These are phyloP conservation scores for Trypanosoma avium DNA, from an alignment of 208 protist genomes.

Conservation along the genomic window DNA sequence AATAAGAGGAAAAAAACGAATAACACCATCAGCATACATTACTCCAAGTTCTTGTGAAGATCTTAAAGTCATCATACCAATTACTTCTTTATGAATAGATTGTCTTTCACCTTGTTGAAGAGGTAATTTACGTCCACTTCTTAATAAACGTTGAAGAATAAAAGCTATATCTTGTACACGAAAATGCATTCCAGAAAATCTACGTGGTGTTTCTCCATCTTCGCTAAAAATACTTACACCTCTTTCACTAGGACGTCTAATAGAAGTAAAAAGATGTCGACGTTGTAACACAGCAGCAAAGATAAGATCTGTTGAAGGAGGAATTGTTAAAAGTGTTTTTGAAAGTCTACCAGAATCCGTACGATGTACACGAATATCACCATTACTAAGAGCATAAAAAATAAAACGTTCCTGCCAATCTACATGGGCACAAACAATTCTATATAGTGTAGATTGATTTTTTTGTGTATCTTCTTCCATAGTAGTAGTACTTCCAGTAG, in stretches of 20 bases:
- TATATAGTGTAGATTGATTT: constrained; percentile 5
- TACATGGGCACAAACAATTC: constrained; percentile 59
- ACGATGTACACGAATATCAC: constrained; percentile 76
- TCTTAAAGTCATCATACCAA: constrained; percentile 56
- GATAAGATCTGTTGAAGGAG: constrained; percentile 63
- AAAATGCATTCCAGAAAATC: constrained; percentile 10
- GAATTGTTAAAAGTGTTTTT: constrained; percentile 70
- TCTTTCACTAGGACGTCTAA: not conserved
- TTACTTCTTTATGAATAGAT: constrained; percentile 55
- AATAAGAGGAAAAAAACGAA: constrained; percentile 64
- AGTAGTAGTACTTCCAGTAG: not conserved
- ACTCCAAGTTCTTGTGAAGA: constrained; percentile 64
- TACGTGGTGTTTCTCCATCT: not conserved
- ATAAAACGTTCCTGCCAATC: constrained; percentile 56
- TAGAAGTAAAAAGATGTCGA: constrained; percentile 43
- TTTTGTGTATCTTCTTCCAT: constrained; percentile 10
- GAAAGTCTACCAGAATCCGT: constrained; percentile 64
- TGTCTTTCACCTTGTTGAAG: constrained; percentile 11
- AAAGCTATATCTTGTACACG: constrained; percentile 49
- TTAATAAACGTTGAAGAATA: constrained; percentile 56
- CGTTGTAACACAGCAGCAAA: constrained; percentile 52
- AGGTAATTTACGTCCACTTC: constrained; percentile 6
- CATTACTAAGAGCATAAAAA: constrained; percentile 67
- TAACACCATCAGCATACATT: constrained; percentile 70
- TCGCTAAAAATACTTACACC: not conserved